Conservation (phyloP, 306 rosid species). For the Fragaria vesca region DNA sequence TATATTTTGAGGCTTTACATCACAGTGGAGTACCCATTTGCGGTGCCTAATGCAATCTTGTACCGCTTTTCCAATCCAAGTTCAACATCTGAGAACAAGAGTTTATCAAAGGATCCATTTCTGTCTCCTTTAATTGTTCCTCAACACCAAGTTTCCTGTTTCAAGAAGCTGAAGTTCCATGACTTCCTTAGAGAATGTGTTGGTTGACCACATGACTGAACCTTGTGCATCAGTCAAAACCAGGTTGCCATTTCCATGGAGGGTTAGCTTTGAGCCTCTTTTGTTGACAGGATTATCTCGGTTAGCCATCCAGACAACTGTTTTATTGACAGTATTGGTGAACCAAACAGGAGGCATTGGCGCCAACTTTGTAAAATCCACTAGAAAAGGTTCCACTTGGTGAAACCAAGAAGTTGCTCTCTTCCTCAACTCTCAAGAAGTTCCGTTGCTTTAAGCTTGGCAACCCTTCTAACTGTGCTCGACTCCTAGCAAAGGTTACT, state of each 20-base stretch:
- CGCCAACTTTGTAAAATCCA: slow-evolving; percentile 18
- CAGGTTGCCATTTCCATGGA: slow-evolving; percentile 22
- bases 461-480: neutral
- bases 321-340: slow-evolving; percentile 10
- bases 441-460: slow-evolving; percentile 15
- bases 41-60: too few species aligned
- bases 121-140: neutral
- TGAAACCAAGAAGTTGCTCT: slow-evolving; percentile 16
- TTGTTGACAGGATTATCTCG: slow-evolving; percentile 7
- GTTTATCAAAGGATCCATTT: too few species aligned
- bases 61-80: too few species aligned
- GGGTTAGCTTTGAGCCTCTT: slow-evolving; percentile 9
- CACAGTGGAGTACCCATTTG: slow-evolving; percentile 24
- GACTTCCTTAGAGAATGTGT: neutral
- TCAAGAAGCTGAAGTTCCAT: slow-evolving; percentile 23
- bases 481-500: neutral
- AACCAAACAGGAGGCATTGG: slow-evolving; percentile 28
- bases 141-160: slow-evolving; percentile 21
- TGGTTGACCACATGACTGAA: slow-evolving; percentile 19
- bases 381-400: slow-evolving; percentile 20
- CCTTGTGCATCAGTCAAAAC: slow-evolving; percentile 21
- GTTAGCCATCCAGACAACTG: slow-evolving; percentile 27
- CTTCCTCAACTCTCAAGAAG: slow-evolving; percentile 20
- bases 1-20: slow-evolving; percentile 49
- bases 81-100: too few species aligned